phyloP scores from a whole-genome alignment of 2,329 filamentous ascomycete genomes.

The Exophiala oligosperma region DNA sequence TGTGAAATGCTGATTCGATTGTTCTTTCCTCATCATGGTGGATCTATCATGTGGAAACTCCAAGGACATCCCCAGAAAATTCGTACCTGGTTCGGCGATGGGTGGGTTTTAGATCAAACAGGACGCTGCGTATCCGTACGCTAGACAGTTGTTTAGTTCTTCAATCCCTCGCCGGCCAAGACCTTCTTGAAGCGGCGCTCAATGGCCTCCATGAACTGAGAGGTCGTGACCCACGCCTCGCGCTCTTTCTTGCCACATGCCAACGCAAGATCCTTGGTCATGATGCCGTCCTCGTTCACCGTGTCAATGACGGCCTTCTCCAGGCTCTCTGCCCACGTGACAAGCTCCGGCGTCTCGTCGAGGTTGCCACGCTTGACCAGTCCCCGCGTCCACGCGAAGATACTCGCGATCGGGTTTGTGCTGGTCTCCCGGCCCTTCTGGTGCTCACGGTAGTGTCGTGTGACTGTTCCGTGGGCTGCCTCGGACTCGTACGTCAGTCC shows the following conservation, averaged over 20 bases:
- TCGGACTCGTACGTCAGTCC: constrained; percentile 97
- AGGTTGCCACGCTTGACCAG: constrained; percentile 90
- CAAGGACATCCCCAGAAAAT: no score
- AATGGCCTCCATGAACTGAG: constrained; percentile 87
- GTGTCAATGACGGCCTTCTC: constrained; percentile 94
- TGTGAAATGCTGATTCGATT: no score
- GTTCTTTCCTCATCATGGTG: no score
- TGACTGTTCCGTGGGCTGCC: constrained; percentile 97
- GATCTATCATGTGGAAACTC: no score
- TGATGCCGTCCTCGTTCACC: constrained; percentile 89
- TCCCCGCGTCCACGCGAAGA: constrained; percentile 98
- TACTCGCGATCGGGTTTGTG: constrained; percentile 97
- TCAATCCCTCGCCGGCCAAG: constrained; percentile 59
- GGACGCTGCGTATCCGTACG: not conserved
- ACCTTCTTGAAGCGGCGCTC: constrained; percentile 83
- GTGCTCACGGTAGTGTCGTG: constrained; percentile 97
- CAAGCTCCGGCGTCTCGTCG: constrained; percentile 86
- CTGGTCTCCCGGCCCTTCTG: constrained; percentile 97
- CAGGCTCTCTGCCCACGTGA: constrained; percentile 85
- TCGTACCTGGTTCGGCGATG: no score
- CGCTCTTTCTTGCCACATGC: constrained; percentile 85
- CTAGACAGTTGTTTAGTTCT: not conserved
- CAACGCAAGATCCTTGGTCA: constrained; percentile 99
- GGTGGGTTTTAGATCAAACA: no score
- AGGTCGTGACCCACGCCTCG: constrained; percentile 85